Evolutionary conservation across 345 rosid genomes (phyloP), one percentile per base, ranked within the genome.

Genomic region (Rhizophora mangle): DNA sequence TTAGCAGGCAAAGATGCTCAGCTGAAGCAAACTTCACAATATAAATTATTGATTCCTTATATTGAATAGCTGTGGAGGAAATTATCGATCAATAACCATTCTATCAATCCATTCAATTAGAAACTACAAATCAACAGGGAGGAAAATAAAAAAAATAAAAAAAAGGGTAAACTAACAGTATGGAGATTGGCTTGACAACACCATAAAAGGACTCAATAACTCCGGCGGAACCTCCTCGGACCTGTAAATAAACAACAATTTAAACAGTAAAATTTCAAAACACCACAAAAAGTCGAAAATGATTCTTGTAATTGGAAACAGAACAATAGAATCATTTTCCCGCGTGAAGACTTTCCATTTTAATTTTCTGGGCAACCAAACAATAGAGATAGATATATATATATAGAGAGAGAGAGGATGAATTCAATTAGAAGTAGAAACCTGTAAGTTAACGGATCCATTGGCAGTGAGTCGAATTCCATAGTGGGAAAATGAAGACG

Each of bases 181-280:
- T 84, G 9, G 65, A 52, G 67, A 89, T 87, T 21, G 98, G 98
- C 76, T 87, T 91, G 73, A 94, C 73, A 56, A 83, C 95, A 36
- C 96, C 95, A 70, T 88, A 90, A 15, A 89, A 72, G 3, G 97
- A 84, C 78, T 94, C 97, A 39, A 94, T 81, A 46, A 94, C 87
- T 21, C 97, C 97, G 2, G 96, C 95, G 27, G 98, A 83, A 68
- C 96, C 96, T 82, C 98, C 91, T 27, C 96, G 89, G 72, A 89
- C 86, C 98, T 93, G 69, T 21, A 74, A 67, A 54, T 60, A 1
- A 56, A 30, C 24, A 10, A 67, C 62, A 3, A 24, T 32, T 72
- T 29, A 61, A 29, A 39, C 30, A 39, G 39, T 21, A 21, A 31
- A 19, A 5, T 13, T 22, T 6, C 13, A 13, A 6, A 6, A 27